phyloP scores from a whole-genome alignment of 306 rosid species.

The Cucumis melo region DNA sequence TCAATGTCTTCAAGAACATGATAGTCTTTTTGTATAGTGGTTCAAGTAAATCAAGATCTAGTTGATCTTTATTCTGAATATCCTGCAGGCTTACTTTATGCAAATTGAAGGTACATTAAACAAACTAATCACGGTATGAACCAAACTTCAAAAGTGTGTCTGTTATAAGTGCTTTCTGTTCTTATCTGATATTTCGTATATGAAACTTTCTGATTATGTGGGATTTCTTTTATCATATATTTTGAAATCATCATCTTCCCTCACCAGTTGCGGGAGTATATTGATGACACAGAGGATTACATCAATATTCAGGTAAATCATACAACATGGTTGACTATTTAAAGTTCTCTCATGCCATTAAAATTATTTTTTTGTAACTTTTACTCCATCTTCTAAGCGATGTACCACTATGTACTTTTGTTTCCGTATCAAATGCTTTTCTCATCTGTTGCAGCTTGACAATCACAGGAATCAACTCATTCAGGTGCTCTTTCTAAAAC shows the following conservation, averaged over 20 bases:
- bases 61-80: neutral
- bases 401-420: neutral
- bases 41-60: conserved; percentile 1
- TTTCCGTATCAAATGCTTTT: neutral
- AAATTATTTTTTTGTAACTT: neutral
- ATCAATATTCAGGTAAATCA: conserved; percentile 62
- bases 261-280: conserved; percentile 51
- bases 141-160: neutral
- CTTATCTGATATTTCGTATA: conserved; percentile 17
- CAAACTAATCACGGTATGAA: conserved; percentile 51
- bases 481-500: conserved; percentile 39
- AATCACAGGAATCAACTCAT: conserved; percentile 51
- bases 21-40: neutral
- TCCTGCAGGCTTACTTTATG: conserved; percentile 74
- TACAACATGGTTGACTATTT: neutral
- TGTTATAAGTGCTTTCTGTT: neutral
- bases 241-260: neutral
- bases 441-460: conserved; percentile 46
- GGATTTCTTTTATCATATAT: neutral
- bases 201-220: neutral
- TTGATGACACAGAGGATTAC: conserved; percentile 87
- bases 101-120: conserved; percentile 71
- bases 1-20: neutral
- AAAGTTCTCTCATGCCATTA: neutral
- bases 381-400: neutral